Evolutionary conservation across 140 eudicot genomes (phyloP), one percentile per base, ranked within the genome.

Genomic region (Bidens hawaiensis): DNA sequence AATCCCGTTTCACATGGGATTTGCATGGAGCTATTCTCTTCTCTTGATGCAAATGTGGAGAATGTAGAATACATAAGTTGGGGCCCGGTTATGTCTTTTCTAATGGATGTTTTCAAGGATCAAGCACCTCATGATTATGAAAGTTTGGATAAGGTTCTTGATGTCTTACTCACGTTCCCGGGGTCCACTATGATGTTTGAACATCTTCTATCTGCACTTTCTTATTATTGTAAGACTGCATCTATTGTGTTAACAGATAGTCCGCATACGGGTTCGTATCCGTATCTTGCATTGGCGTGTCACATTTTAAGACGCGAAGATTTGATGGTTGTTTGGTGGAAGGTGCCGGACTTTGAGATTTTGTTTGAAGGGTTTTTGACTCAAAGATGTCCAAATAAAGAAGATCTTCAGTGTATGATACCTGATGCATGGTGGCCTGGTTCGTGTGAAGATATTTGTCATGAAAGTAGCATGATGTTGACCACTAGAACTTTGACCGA

Each of bases 401-500:
- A 81, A 69, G 99, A 94, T 74, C 97, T 94, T 40, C 97, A 81
- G 34, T 56, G 60, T 54, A 55, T 88, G 84, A 88, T 94, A 78
- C 99, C 99, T 77, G 81, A 81, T 68, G 97, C 88, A 40, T 88
- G 99, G 95, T 94, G 99, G 99, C 95, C 99, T 70, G 95, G 96
- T 69, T 88, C 99, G 19, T 75, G 68, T 73, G 99, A 88, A 72
- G 97, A 88, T 47, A 51, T 79, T 16, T 83, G 94, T 17, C 76
- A 77, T 76, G 97, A 88, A 84, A 85, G 76, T 64, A 88, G 97
- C 81, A 88, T 94, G 99, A 61, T 75, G 75, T 79, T 94, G 68
- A 88, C 97, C 7, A 83, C 86, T 22, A 81, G 87, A 57, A 95
- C 99, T 54, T 75, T 94, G 56, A 77, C 94, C 4, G 97, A 84